Percentiles rank a stretch among this genome's conserved stretches.
These are phyloP conservation scores for Geotrichum citri-aurantii DNA, from an alignment of 1,139 yeast genomes.

Conservation along the genomic window DNA sequence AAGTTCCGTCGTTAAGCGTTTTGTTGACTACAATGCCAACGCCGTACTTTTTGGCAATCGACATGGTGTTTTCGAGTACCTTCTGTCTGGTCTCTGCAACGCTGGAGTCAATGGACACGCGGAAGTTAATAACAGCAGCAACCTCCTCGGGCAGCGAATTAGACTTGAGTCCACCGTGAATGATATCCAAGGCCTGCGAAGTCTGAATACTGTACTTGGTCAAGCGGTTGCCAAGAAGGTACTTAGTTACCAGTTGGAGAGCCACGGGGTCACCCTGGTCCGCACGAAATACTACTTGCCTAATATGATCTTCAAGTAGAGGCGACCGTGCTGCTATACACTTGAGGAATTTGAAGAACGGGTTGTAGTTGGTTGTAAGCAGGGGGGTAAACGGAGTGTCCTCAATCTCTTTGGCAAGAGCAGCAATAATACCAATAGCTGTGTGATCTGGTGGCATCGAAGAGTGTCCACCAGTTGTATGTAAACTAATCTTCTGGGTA, in stretches of 20 bases:
- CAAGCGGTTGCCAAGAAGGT: constrained; percentile 7
- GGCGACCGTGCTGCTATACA: constrained; percentile 44
- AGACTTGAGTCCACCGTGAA: constrained; percentile 56
- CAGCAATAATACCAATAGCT: constrained; percentile 58
- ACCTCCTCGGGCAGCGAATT: constrained; percentile 66
- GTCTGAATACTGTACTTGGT: constrained; percentile 47
- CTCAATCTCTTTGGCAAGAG: constrained; percentile 48
- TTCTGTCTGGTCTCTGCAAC: constrained; percentile 40
- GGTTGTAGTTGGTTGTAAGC: constrained; percentile 43
- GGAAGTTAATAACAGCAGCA: constrained; percentile 47
- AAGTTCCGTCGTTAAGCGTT: constrained; percentile 12
- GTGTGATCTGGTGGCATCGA: constrained; percentile 66
- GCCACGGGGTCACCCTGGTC: constrained; percentile 13
- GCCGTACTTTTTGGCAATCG: constrained; percentile 41
- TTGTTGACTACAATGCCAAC: constrained; percentile 42
- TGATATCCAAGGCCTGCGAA: constrained; percentile 56
- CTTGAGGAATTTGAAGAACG: constrained; percentile 43
- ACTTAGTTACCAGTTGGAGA: constrained; percentile 10
- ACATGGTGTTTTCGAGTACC: constrained; percentile 37
- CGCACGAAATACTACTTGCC: constrained; percentile 11
- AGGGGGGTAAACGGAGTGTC: constrained; percentile 43
- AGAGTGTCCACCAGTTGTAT: constrained; percentile 67
- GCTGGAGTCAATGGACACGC: constrained; percentile 48
- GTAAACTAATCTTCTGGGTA: constrained; percentile 45
- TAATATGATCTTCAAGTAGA: constrained; percentile 21